Evolutionary conservation across 2,329 filamentous ascomycete genomes (phyloP), one percentile per base, ranked within the genome.

Genomic region (Colletotrichum chrysophilum): DNA sequence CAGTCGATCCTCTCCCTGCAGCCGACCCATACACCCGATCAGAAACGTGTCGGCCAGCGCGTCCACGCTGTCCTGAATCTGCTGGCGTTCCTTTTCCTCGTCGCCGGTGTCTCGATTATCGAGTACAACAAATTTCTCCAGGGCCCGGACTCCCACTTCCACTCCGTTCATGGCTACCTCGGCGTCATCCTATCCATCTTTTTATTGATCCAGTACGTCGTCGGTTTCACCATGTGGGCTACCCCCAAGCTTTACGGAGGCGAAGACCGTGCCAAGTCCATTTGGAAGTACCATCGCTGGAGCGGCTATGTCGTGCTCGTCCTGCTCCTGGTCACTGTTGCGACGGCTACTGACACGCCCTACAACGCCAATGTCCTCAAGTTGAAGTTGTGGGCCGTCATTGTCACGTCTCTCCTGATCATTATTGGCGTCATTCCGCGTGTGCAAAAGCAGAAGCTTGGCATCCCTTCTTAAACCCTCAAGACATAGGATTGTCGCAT

Each of bases 201-300:
- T 70, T 88, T 98, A 8, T 82, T 93, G 13, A 79, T 94, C 2
- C 97, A 98, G 86, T 93, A 94, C 60, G 66, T 93, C 1, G 90
- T 98, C 34, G 96, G 97, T 18, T 91, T 97, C 77, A 94, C 95
- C 36, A 95, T 97, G 86, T 98, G 94, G 88, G 95, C 92, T 74
- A 87, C 91, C 4, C 96, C 96, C 0, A 81, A 82, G 1, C 80
- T 98, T 2, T 97, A 96, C 80, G 96, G 96, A 7, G 92, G 95
- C 71, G 92, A 93, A 77, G 93, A 95, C 30, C 92, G 92, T 4
- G 96, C 96, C 24, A 97, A 96, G 89, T 88, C 88, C 28, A 84
- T 98, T 56, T 98, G 96, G 89, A 98, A 98, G 85, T 98, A 96
- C 80, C 97, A 98, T 84, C 92, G 96, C 34, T 86, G 90, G 70